Evolutionary conservation across 257 asterid species (phyloP), one percentile per base, ranked within the genome.

Genomic region (Henckelia pumila): DNA sequence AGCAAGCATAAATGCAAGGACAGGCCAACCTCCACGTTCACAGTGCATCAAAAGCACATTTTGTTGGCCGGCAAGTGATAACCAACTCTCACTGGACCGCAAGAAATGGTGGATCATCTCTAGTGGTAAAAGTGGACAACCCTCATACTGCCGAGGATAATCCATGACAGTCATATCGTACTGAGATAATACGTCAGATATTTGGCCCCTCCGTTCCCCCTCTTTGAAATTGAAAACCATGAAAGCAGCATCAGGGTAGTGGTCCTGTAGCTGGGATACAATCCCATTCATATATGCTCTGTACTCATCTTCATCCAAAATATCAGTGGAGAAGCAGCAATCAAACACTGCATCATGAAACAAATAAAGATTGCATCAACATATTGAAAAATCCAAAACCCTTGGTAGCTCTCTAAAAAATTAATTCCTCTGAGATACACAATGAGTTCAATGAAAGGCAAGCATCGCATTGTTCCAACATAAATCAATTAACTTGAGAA

Each of bases 141-240:
- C 95, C 76, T 94, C 99, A 23, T 88, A 85, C 65, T 91, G 96
- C 67, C 84, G 85, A 73, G 99, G 98, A 73, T 94, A 94, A 73
- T 94, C 99, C 99, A 94, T 91, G 68, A 91, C 96, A 1, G 98
- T 94, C 98, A 94, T 94, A 77, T 89, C 99, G 64, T 89, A 89
- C 86, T 86, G 95, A 69, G 99, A 87, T 74, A 94, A 72, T 55
- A 89, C 73, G 58, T 94, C 99, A 20, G 97, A 91, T 77, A 91
- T 79, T 64, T 87, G 92, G 78, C 98, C 87, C 86, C 88, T 91
- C 82, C 80, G 81, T 49, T 85, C 88, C 17, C 96, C 96, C 84
- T 89, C 96, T 74, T 89, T 91, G 82, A 94, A 94, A 74, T 94
- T 94, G 79, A 94, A 94, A 64, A 94, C 99, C 98, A 94, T 94